Conservation (phyloP, 192 early-diverging fungal species). For the Mortierella claussenii region DNA sequence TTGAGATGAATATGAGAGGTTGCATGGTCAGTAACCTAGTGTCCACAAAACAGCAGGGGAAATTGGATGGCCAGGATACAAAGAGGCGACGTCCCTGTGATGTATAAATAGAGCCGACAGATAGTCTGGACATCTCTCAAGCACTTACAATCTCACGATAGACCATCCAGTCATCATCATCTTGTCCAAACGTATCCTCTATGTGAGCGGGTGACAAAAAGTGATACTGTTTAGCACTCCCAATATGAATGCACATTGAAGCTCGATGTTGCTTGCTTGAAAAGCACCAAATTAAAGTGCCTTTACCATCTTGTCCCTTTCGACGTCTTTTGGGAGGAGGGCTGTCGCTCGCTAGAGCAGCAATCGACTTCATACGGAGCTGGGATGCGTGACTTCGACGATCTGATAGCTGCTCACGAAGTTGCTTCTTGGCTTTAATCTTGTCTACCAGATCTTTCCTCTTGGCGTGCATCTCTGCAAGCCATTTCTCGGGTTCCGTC, state of each 20-base stretch:
- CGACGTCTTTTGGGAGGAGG: constrained; percentile 64
- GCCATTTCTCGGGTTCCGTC: constrained; percentile 77
- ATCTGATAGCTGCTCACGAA: constrained; percentile 84
- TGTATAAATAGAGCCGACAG: no score
- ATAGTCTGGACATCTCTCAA: background rate
- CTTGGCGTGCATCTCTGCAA: constrained; percentile 71
- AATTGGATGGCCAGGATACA: background rate
- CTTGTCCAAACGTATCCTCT: constrained; percentile 95
- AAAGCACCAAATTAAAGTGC: background rate
- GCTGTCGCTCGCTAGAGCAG: constrained; percentile 77
- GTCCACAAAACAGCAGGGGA: background rate
- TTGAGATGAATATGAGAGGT: background rate
- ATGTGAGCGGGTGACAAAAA: no score
- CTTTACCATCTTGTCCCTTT: constrained; percentile 68
- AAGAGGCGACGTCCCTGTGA: no score
- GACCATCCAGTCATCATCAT: constrained; percentile 93
- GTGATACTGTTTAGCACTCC: background rate
- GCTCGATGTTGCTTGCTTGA: background rate
- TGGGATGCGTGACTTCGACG: constrained; percentile 89
- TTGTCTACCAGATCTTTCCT: constrained; percentile 67
- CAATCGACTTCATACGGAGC: constrained; percentile 86
- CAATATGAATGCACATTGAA: no score
- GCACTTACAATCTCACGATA: constrained; percentile 87
- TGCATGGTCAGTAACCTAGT: background rate
- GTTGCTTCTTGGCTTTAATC: constrained; percentile 75